Evolutionary conservation across 495 filamentous ascomycete species (phyloP), one percentile per base, ranked within the genome.

Genomic region (Rusavskia elegans): DNA sequence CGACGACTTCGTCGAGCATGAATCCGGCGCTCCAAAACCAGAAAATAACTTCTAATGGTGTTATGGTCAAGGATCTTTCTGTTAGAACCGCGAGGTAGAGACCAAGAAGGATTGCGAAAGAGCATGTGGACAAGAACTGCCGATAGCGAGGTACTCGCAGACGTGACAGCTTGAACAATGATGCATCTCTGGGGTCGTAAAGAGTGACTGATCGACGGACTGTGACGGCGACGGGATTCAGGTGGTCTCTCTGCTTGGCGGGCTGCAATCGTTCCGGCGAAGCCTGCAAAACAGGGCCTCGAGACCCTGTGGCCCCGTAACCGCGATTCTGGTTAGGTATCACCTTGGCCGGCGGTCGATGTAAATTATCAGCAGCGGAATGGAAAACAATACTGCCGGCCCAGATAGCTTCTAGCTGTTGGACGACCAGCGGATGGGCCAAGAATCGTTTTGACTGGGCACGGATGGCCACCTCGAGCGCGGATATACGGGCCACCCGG

Each of bases 21-120:
- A 90, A 96, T 3, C 89, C 89, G 21, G 86, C 84, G 61, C 86
- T 90, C 89, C 89, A 96, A 63, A 96, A 82, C 89, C 89, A 96
- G 63, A 96, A 95, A 11, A 92, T 59, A 20, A 95, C 64, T 64
- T 96, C 89, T 8, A 95, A 66, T 3, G 77, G 70, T 13, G 87
- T 92, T 58, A 96, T 94, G 21, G 72, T 70, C 41, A 76, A 75
- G 19, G 85, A 87, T 51, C 84, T 70, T 61, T 83, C 65, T 40
- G 71, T 63, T 9, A 90, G 66, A 17, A 94, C 86, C 2, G 85
- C 82, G 20, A 95, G 64, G 59, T 87, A 95, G 36, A 96, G 71
- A n/a, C 79, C 80, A 21, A 95, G 75, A 57, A 96, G 71, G 30
- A 89, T 75, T 16, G 82, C 83, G 45, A 92, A 80, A 0, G 88